phyloP scores from a whole-genome alignment of 805 yeast species.

The Pichia paraexigua region DNA sequence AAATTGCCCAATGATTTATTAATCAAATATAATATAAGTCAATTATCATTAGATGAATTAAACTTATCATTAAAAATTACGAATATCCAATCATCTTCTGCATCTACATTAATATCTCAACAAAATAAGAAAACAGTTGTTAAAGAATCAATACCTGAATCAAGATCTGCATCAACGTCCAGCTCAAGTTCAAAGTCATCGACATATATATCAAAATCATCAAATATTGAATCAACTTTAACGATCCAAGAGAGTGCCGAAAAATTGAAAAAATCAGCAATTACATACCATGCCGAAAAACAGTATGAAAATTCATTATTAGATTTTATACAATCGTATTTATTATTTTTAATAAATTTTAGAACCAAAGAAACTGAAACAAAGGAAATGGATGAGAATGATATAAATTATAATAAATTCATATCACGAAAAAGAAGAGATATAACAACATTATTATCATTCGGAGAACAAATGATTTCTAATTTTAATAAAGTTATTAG shows the following conservation, averaged over 20 bases:
- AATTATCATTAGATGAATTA: slow-evolving; percentile 14
- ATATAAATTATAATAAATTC: slow-evolving; percentile 13
- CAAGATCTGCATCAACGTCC: background rate
- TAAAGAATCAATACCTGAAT: background rate
- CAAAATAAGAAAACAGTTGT: background rate
- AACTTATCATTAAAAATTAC: background rate
- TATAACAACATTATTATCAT: background rate
- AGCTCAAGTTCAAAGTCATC: background rate
- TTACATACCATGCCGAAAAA: slow-evolving; percentile 10
- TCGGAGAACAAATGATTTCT: slow-evolving; percentile 13
- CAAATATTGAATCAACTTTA: background rate
- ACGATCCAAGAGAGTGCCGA: slow-evolving; percentile 14
- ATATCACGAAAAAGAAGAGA: slow-evolving; percentile 10
- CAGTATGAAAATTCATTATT: slow-evolving; percentile 12
- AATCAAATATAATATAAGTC: slow-evolving; percentile 11
- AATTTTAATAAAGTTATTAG: slow-evolving; percentile 12
- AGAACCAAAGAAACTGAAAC: slow-evolving; percentile 14
- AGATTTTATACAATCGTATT: slow-evolving; percentile 19
- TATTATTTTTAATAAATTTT: slow-evolving; percentile 21
- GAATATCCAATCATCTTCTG: background rate
- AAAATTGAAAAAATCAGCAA: slow-evolving; percentile 12
- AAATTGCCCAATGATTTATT: slow-evolving; percentile 13
- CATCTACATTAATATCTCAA: background rate
- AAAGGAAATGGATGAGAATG: slow-evolving; percentile 3
- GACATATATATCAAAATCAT: background rate